phyloP scores from a whole-genome alignment of 2,329 filamentous ascomycete genomes.

The Chalaropsis ovoidea region DNA sequence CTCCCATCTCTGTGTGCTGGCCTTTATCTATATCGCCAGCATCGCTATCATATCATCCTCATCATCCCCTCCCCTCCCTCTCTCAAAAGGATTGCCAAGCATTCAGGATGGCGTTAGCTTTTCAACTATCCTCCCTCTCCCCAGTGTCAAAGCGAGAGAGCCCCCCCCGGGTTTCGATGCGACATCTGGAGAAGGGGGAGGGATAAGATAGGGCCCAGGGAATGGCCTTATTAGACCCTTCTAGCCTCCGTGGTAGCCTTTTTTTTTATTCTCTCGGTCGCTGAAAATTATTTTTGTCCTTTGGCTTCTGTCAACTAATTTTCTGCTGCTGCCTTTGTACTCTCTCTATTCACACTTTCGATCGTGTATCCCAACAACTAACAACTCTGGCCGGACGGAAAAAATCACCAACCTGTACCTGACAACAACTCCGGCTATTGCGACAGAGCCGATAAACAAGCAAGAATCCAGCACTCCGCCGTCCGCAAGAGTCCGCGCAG shows the following conservation, averaged over 20 bases:
- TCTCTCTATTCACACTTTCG: conserved; percentile 3
- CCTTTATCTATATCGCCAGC: neutral
- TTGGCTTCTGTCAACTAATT: conserved; percentile 6
- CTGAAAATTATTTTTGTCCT: conserved; percentile 8
- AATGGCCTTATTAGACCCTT: conserved; percentile 6
- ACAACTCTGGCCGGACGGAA: neutral
- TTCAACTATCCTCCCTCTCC: conserved; percentile 1
- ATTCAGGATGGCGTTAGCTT: conserved; percentile 1
- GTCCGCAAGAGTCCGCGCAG: neutral
- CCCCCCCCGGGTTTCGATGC: conserved; percentile 8
- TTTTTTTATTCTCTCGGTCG: neutral
- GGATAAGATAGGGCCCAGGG: conserved; percentile 1
- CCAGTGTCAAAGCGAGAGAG: conserved; percentile 1
- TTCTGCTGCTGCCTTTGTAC: neutral
- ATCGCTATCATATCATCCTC: neutral
- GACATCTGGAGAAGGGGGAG: neutral
- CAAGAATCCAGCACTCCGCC: neutral
- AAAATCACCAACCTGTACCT: neutral
- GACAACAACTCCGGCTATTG: neutral
- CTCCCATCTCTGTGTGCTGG: neutral
- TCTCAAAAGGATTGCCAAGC: conserved; percentile 10
- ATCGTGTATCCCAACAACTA: neutral
- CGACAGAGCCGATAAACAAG: neutral
- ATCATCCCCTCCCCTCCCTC: neutral
- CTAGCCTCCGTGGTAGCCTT: neutral